phyloP scores from a whole-genome alignment of 2,329 filamentous ascomycete genomes.

The Colletotrichum liriopes region DNA sequence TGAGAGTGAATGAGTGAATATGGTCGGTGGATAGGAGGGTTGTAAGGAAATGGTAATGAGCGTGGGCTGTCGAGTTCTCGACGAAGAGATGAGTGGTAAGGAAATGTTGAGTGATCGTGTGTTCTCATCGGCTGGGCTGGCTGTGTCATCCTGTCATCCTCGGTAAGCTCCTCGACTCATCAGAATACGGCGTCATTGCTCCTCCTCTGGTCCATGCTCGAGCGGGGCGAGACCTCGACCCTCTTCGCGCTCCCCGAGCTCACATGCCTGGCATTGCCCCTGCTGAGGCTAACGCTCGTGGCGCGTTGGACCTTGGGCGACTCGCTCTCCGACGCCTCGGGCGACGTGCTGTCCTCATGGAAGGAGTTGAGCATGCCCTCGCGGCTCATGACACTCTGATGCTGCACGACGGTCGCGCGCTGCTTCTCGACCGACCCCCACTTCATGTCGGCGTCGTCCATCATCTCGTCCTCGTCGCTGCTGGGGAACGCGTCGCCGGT shows the following conservation, averaged over 20 bases:
- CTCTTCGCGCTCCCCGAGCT: conserved; percentile 85
- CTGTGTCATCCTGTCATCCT: conserved; percentile 23
- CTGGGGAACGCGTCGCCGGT: conserved; percentile 69
- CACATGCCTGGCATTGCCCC: conserved; percentile 78
- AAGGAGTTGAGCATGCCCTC: conserved; percentile 66
- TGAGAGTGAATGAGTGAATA: conserved; percentile 52
- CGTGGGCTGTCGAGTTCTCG: conserved; percentile 21
- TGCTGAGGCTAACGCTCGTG: conserved; percentile 78
- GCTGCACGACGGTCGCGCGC: conserved; percentile 47
- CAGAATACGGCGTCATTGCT: conserved; percentile 28
- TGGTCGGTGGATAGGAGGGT: conserved; percentile 45
- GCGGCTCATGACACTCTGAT: conserved; percentile 64
- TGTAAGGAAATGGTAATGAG: conserved; percentile 38
- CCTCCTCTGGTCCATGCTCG: conserved; percentile 62
- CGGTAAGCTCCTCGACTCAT: conserved; percentile 10
- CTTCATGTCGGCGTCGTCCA: conserved; percentile 62
- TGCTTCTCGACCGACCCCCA: conserved; percentile 68
- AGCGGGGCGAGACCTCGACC: conserved; percentile 74
- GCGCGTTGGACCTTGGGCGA: conserved; percentile 71
- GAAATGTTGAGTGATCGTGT: conserved; percentile 35
- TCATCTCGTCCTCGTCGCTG: conserved; percentile 71
- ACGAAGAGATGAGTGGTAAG: not conserved
- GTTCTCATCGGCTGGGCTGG: conserved; percentile 38
- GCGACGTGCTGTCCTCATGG: conserved; percentile 53
- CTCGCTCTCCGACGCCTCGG: conserved; percentile 51